Conservation (phyloP, 768 basidiomycete species). For the Nevesoporus exiguus region DNA sequence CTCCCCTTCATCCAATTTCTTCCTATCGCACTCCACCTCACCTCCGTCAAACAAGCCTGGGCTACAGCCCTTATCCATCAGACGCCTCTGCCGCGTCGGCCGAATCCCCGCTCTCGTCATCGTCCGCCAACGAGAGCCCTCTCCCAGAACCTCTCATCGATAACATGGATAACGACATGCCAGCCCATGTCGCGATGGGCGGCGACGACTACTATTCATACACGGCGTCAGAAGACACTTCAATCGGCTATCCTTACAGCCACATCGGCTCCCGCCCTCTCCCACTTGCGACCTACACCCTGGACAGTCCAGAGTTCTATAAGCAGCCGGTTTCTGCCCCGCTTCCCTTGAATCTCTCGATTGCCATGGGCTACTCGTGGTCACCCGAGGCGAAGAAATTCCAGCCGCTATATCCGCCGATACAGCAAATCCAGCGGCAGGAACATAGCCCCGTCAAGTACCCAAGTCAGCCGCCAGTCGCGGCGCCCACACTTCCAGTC, state of each 20-base stretch:
- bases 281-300: slow-evolving; percentile 21
- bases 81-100: slow-evolving; percentile 34
- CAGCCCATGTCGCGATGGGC: slow-evolving; percentile 22
- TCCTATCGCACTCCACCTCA: slow-evolving; percentile 22
- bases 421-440: slow-evolving; percentile 28
- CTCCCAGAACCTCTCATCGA: slow-evolving; percentile 38
- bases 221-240: slow-evolving; percentile 23
- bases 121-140: slow-evolving; percentile 39
- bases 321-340: slow-evolving; percentile 34
- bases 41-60: slow-evolving; percentile 15
- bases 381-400: slow-evolving; percentile 34
- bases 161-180: slow-evolving; percentile 28
- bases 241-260: slow-evolving; percentile 21
- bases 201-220: slow-evolving; percentile 31
- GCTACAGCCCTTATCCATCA: slow-evolving; percentile 37
- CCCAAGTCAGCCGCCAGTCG: slow-evolving; percentile 11
- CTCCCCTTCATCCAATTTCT: slow-evolving; percentile 10
- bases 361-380: slow-evolving; percentile 33
- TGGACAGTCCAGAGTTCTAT: slow-evolving; percentile 26
- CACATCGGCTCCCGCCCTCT: slow-evolving; percentile 23
- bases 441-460: slow-evolving; percentile 23
- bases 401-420: slow-evolving; percentile 34
- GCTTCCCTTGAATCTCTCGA: slow-evolving; percentile 30
- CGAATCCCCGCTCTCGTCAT: slow-evolving; percentile 40
- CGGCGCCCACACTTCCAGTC: slow-evolving; percentile 10